These are phyloP conservation scores for Falciphora oryzae DNA, from an alignment of 2,329 filamentous ascomycete genomes.

Conservation along the genomic window DNA sequence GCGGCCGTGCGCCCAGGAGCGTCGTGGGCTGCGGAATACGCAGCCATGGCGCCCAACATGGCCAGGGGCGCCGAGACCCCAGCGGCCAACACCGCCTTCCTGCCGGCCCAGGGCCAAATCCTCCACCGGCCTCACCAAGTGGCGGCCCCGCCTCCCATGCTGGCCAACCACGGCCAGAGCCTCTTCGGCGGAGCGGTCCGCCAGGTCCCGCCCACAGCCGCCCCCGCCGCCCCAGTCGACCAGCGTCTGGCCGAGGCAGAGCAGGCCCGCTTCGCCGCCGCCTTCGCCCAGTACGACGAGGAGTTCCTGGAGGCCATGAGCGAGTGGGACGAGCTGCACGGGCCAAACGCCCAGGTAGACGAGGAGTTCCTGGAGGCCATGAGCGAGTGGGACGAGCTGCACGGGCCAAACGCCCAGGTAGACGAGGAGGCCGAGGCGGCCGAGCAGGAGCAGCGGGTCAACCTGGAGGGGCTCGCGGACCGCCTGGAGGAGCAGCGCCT, in stretches of 20 bases:
- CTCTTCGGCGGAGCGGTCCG: too few species aligned
- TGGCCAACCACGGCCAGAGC: too few species aligned
- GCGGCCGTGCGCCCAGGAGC: background rate
- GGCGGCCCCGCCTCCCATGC: too few species aligned
- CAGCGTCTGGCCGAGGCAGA: slow-evolving; percentile 10
- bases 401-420: slow-evolving; percentile 23
- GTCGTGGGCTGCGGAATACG: slow-evolving; percentile 15
- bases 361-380: slow-evolving; percentile 19
- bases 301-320: slow-evolving; percentile 16
- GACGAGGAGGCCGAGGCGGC: slow-evolving; percentile 19
- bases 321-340: slow-evolving; percentile 21
- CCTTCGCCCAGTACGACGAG: slow-evolving; percentile 14
- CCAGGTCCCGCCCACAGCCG: background rate
- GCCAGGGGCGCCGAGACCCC: background rate
- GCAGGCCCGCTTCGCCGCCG: slow-evolving; percentile 14
- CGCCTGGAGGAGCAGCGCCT: slow-evolving; percentile 16
- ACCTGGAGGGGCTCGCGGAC: slow-evolving; percentile 26
- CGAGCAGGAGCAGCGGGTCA: background rate
- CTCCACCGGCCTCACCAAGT: too few species aligned
- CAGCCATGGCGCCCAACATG: background rate
- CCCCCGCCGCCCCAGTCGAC: background rate
- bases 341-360: slow-evolving; percentile 25
- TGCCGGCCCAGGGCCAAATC: too few species aligned
- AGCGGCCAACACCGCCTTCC: background rate
- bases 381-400: slow-evolving; percentile 22